Conservation (phyloP, 176 grass and related monocot genomes). For the Oryza glaberrima region DNA sequence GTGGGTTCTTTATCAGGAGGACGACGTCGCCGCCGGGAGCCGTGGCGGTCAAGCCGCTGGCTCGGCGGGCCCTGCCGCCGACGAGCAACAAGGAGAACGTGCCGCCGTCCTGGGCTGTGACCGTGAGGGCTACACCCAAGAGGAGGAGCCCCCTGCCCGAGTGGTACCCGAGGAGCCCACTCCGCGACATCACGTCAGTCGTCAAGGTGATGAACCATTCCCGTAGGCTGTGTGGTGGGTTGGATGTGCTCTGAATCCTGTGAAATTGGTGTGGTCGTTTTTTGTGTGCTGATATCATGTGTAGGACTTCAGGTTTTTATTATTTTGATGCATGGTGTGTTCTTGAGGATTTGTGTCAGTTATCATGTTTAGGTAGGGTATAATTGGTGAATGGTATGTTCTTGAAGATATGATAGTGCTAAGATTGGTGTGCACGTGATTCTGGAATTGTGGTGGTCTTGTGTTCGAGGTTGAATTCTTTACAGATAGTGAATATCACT, state of each 20-base stretch:
- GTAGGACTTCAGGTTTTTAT: not conserved
- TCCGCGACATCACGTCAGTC: slow-evolving; percentile 60
- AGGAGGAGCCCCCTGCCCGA: slow-evolving; percentile 66
- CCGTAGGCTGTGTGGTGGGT: not conserved
- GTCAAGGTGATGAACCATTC: slow-evolving; percentile 52
- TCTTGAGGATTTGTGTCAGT: not conserved
- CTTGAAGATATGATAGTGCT: not conserved
- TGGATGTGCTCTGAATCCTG: not conserved
- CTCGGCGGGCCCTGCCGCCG: not conserved
- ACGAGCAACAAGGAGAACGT: slow-evolving; percentile 57
- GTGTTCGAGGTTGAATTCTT: not conserved
- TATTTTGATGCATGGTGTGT: not conserved
- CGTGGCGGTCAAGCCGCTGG: slow-evolving; percentile 30
- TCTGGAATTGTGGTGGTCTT: not conserved
- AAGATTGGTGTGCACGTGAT: not conserved
- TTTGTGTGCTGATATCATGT: not conserved
- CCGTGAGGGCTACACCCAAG: slow-evolving; percentile 31
- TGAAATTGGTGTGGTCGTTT: not conserved
- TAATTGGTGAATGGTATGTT: not conserved
- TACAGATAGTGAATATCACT: not conserved
- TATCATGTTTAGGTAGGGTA: not conserved
- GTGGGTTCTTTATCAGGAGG: slow-evolving; percentile 63
- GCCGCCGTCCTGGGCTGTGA: slow-evolving; percentile 28
- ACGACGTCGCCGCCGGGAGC: slow-evolving; percentile 46
- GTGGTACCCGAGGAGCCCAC: slow-evolving; percentile 75